These are phyloP conservation scores for Fusarium succisae DNA, from an alignment of 2,329 filamentous ascomycete genomes.

Conservation along the genomic window DNA sequence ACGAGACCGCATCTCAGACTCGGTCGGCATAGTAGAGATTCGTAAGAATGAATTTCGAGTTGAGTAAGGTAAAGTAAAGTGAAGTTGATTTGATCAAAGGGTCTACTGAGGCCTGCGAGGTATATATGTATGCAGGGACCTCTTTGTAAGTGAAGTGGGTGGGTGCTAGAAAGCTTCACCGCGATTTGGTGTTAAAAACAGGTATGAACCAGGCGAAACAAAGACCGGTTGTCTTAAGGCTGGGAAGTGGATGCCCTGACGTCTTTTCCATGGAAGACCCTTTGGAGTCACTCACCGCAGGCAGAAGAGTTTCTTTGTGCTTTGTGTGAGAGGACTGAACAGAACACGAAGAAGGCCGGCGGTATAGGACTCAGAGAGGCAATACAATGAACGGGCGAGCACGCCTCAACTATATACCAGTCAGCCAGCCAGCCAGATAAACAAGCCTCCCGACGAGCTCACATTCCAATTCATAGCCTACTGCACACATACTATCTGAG, in stretches of 20 bases:
- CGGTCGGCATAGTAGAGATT: slow-evolving; percentile 48
- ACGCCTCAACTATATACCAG: slow-evolving; percentile 37
- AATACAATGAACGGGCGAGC: slow-evolving; percentile 6
- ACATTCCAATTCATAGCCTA: slow-evolving; percentile 28
- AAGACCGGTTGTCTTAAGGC: slow-evolving; percentile 37
- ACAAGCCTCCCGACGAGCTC: slow-evolving; percentile 14
- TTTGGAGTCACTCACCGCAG: slow-evolving; percentile 39
- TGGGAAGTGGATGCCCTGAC: slow-evolving; percentile 28
- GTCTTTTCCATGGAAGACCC: slow-evolving; percentile 31
- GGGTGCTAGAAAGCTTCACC: slow-evolving; percentile 22
- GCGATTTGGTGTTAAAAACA: slow-evolving; percentile 29
- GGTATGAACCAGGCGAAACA: slow-evolving; percentile 26
- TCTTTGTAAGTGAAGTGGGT: slow-evolving; percentile 33
- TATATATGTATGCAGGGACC: slow-evolving; percentile 6
- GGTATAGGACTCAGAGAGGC: slow-evolving; percentile 8
- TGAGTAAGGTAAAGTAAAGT: background rate
- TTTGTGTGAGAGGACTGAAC: slow-evolving; percentile 4
- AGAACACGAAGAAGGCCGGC: slow-evolving; percentile 26
- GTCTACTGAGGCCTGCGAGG: slow-evolving; percentile 3
- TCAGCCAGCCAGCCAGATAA: background rate
- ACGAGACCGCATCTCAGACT: slow-evolving; percentile 46
- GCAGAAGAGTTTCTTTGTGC: slow-evolving; percentile 11
- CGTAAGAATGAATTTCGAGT: background rate
- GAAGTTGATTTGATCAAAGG: slow-evolving; percentile 1
- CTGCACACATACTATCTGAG: slow-evolving; percentile 12